Evolutionary conservation across 1,284 basidiomycete genomes (phyloP).

Genomic region (Marasmius sp.): DNA sequence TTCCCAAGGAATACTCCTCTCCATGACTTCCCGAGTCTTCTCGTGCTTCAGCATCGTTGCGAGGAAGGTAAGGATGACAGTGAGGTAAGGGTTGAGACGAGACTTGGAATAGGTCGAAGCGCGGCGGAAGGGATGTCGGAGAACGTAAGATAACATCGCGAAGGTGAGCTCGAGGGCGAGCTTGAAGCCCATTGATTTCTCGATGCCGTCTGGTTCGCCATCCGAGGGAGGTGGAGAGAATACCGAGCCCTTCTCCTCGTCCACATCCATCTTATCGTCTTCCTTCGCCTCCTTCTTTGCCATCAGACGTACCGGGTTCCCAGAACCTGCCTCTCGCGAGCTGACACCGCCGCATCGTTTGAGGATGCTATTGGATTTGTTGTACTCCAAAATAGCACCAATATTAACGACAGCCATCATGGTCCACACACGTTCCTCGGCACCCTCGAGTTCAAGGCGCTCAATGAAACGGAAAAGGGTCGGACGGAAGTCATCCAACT

Average conservation of each 20-base stretch:
- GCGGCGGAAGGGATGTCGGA: conserved; percentile 66
- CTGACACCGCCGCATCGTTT: conserved; percentile 53
- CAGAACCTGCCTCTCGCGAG: conserved; percentile 32
- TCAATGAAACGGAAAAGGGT: conserved; percentile 86
- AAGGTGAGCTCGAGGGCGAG: conserved; percentile 82
- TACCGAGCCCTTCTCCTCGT: conserved; percentile 41
- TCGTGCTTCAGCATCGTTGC: conserved; percentile 72
- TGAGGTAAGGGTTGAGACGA: conserved; percentile 84
- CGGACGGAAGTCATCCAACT: conserved; percentile 87
- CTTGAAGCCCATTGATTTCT: conserved; percentile 65
- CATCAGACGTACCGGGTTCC: conserved; percentile 44
- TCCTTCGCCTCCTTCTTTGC: conserved; percentile 35
- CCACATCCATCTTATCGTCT: conserved; percentile 60
- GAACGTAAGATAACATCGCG: conserved; percentile 70
- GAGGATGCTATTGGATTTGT: conserved; percentile 72
- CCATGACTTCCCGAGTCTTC: conserved; percentile 59
- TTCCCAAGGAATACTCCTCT: conserved; percentile 85
- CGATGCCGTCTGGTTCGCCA: conserved; percentile 26
- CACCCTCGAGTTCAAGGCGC: conserved; percentile 77
- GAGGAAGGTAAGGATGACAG: conserved; percentile 86
- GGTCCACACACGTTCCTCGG: conserved; percentile 89
- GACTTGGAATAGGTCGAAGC: conserved; percentile 54
- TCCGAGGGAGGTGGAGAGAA: conserved; percentile 41
- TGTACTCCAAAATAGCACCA: conserved; percentile 84
- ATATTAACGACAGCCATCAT: conserved; percentile 93